Evolutionary conservation across 495 filamentous ascomycete species (phyloP).

Genomic region (Hypoxylon lienhwacheense): DNA sequence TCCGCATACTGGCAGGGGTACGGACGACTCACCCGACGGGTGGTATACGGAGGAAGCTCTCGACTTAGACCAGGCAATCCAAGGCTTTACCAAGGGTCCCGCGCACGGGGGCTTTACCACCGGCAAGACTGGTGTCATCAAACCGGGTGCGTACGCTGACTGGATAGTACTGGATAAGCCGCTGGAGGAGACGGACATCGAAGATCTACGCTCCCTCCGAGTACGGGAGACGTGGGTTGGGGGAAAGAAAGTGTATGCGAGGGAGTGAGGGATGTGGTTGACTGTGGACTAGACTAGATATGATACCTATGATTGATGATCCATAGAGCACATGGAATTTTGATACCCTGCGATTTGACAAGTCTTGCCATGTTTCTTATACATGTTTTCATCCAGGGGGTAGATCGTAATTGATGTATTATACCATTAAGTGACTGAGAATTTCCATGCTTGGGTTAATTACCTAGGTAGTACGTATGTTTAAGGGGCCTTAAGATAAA

Average conservation of each 20-base stretch:
- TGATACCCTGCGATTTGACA: too few species aligned
- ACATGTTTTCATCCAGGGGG: too few species aligned
- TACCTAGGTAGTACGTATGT: too few species aligned
- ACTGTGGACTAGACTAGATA: slow-evolving; percentile 1
- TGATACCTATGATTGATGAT: not conserved
- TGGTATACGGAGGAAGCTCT: slow-evolving; percentile 59
- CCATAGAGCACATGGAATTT: too few species aligned
- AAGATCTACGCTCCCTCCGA: slow-evolving; percentile 50
- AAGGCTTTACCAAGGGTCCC: slow-evolving; percentile 55
- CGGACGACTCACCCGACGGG: slow-evolving; percentile 47
- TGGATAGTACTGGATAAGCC: slow-evolving; percentile 62
- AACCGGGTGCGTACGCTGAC: slow-evolving; percentile 59
- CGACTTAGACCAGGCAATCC: slow-evolving; percentile 54
- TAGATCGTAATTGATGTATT: too few species aligned
- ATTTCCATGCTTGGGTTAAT: too few species aligned
- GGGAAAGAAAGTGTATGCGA: slow-evolving; percentile 49
- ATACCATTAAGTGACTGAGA: too few species aligned
- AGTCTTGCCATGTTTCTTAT: too few species aligned
- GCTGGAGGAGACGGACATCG: slow-evolving; percentile 40
- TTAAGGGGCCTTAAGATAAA: too few species aligned
- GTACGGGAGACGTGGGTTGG: slow-evolving; percentile 68
- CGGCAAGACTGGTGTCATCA: slow-evolving; percentile 55
- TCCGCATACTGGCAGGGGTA: slow-evolving; percentile 53
- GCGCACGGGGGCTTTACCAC: slow-evolving; percentile 55
- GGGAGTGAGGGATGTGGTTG: slow-evolving; percentile 18